Percentiles rank a stretch among this genome's conserved stretches.
phyloP scores from a whole-genome alignment of 2,329 filamentous ascomycete species.

The Mollisiaceae sp. region DNA sequence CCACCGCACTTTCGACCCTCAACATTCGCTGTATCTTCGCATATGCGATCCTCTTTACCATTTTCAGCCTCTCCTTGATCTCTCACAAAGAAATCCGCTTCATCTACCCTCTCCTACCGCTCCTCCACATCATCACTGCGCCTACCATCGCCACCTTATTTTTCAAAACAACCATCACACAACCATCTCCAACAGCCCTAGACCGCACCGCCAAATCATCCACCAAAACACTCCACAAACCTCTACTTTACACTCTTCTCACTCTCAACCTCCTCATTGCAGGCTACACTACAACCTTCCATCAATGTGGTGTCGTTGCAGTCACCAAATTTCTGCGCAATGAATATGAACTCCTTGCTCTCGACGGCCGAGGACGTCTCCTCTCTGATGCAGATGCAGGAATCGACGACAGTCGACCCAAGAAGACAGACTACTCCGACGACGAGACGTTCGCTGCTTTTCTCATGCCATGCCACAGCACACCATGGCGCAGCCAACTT shows the following conservation, averaged over 20 bases:
- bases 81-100: constrained; percentile 98
- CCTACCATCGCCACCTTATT: constrained; percentile 71
- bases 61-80: constrained; percentile 73
- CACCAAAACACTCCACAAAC: constrained; percentile 37
- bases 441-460: constrained; percentile 70
- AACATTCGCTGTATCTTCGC: constrained; percentile 50
- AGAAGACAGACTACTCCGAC: constrained; percentile 19
- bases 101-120: constrained; percentile 88
- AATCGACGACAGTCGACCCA: constrained; percentile 19
- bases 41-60: constrained; percentile 62
- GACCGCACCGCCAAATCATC: constrained; percentile 22
- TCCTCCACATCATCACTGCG: constrained; percentile 82
- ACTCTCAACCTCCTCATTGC: constrained; percentile 72
- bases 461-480: constrained; percentile 94
- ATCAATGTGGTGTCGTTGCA: constrained; percentile 79
- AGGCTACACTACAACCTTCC: constrained; percentile 74
- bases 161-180: constrained; percentile 24
- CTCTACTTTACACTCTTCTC: constrained; percentile 62
- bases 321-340: constrained; percentile 78
- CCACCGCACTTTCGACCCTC: constrained; percentile 42
- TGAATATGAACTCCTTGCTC: constrained; percentile 67
- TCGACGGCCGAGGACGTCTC: constrained; percentile 45
- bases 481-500: constrained; percentile 90
- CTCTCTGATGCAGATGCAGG: constrained; percentile 34
- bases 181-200: constrained; percentile 39